These are phyloP conservation scores for Articulospora tetracladia DNA, from an alignment of 495 filamentous ascomycete genomes.

Conservation along the genomic window DNA sequence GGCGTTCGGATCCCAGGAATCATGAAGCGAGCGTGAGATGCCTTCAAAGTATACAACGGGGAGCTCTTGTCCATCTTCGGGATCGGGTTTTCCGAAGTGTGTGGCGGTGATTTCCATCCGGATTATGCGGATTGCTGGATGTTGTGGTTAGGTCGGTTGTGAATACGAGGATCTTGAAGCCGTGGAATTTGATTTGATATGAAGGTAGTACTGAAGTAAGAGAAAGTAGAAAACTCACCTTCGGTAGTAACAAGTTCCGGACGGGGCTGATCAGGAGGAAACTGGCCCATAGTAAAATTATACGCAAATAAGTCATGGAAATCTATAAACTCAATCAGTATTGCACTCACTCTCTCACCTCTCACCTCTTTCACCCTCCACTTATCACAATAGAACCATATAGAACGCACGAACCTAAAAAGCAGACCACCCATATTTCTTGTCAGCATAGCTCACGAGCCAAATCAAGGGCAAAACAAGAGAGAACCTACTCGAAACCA, in stretches of 20 bases:
- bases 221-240: constrained; percentile 7
- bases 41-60: constrained; percentile 59
- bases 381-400: too few species aligned
- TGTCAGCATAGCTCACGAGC: background rate
- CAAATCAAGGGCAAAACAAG: background rate
- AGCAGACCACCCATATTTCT: constrained; percentile 40
- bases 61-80: constrained; percentile 43
- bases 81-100: constrained; percentile 44
- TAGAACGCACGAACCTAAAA: constrained; percentile 28
- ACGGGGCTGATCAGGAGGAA: constrained; percentile 37
- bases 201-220: too few species aligned
- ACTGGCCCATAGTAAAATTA: constrained; percentile 45
- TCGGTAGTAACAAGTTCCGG: constrained; percentile 48
- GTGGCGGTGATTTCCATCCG: constrained; percentile 54
- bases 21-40: constrained; percentile 47
- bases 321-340: constrained; percentile 32
- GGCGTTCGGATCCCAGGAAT: constrained; percentile 55
- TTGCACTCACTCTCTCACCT: too few species aligned
- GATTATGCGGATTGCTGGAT: constrained; percentile 54
- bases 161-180: background rate
- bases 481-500: constrained; percentile 46
- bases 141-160: background rate
- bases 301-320: constrained; percentile 59
- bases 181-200: too few species aligned
- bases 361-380: too few species aligned